Evolutionary conservation across 495 filamentous ascomycete species (phyloP).

Genomic region (Penicillium parvum): DNA sequence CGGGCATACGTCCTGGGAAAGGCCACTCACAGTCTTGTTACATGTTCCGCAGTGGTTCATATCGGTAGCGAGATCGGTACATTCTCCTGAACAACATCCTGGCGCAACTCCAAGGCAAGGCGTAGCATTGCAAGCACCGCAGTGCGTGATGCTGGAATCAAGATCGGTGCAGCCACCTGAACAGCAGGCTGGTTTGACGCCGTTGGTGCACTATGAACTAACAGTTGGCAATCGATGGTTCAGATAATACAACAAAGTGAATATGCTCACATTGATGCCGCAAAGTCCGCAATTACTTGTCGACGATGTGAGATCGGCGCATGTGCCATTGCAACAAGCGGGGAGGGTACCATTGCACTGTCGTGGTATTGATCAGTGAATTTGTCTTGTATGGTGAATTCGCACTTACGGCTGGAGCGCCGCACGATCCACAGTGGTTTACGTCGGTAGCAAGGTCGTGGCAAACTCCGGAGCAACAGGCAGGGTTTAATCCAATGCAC

Average conservation of each 20-base stretch:
- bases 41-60: constrained; percentile 15
- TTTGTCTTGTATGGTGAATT: not conserved
- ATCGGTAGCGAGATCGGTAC: constrained; percentile 12
- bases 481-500: constrained; percentile 2
- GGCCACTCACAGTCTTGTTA: constrained; percentile 3
- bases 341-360: constrained; percentile 13
- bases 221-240: no score
- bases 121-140: constrained; percentile 5
- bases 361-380: no score
- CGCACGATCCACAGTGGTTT: constrained; percentile 13
- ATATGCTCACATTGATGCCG: constrained; percentile 3
- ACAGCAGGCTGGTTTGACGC: constrained; percentile 11
- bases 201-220: constrained; percentile 9
- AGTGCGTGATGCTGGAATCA: constrained; percentile 1
- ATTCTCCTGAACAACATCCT: constrained; percentile 13
- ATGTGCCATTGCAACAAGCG: constrained; percentile 12
- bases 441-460: constrained; percentile 1
- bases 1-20: not conserved
- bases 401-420: constrained; percentile 1
- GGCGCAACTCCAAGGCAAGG: constrained; percentile 11
- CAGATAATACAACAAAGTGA: no score
- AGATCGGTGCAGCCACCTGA: constrained; percentile 12
- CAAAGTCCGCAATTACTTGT: constrained; percentile 14
- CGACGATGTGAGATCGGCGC: constrained; percentile 10
- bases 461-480: constrained; percentile 16